Evolutionary conservation across 1,139 yeast species (phyloP).

Genomic region (Geotrichum siamense): DNA sequence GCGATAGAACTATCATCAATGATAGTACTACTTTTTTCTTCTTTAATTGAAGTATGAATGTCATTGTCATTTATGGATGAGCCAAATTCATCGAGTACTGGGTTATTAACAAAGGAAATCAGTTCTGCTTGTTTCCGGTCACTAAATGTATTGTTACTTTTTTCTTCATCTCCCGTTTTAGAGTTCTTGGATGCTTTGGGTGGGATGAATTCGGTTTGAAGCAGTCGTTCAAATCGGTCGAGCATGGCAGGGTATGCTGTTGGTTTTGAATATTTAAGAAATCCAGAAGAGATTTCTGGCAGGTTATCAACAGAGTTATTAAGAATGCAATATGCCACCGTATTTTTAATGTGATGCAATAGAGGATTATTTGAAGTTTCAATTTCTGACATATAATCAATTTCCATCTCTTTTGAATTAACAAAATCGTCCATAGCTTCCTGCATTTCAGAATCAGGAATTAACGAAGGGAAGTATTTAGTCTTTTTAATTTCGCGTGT

Average conservation of each 20-base stretch:
- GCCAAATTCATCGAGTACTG: neutral
- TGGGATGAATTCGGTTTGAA: constrained; percentile 15
- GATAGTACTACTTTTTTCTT: neutral
- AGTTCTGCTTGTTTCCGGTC: neutral
- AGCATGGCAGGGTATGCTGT: constrained; percentile 18
- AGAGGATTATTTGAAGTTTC: constrained; percentile 30
- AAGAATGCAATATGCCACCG: constrained; percentile 31
- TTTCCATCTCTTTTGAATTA: constrained; percentile 31
- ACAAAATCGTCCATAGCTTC: constrained; percentile 39
- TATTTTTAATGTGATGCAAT: constrained; percentile 29
- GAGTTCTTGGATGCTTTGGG: neutral
- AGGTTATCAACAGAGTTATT: constrained; percentile 22
- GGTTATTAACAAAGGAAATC: neutral
- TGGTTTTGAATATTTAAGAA: constrained; percentile 21
- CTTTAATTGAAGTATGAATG: neutral
- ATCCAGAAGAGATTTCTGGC: constrained; percentile 23
- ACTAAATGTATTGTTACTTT: neutral
- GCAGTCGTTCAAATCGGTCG: constrained; percentile 20
- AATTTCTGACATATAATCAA: constrained; percentile 26
- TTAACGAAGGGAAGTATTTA: constrained; percentile 17
- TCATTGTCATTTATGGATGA: too few species aligned
- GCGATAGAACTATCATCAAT: neutral
- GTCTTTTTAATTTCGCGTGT: constrained; percentile 23
- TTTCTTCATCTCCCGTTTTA: neutral
- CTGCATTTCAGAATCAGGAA: constrained; percentile 36